Evolutionary conservation across 2,329 filamentous ascomycete genomes (phyloP).

Genomic region (Graphium sp.): DNA sequence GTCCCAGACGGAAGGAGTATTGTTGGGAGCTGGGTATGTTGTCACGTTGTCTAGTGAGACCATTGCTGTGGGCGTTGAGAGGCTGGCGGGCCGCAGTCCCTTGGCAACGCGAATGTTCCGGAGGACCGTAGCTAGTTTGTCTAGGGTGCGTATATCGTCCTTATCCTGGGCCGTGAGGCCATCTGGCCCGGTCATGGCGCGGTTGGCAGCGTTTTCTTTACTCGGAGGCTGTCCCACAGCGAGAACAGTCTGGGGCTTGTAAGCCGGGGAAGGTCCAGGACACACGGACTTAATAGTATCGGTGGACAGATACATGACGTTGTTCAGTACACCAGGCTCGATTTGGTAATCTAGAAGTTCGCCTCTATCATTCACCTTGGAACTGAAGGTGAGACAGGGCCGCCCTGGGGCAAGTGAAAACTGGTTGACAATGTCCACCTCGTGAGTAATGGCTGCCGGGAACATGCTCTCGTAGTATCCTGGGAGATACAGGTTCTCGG

Average conservation of each 20-base stretch:
- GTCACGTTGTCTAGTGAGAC: slow-evolving; percentile 22
- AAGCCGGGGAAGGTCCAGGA: slow-evolving; percentile 14
- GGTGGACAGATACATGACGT: slow-evolving; percentile 41
- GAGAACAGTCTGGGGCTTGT: slow-evolving; percentile 10
- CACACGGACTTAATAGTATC: slow-evolving; percentile 27
- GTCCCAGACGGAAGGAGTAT: slow-evolving; percentile 10
- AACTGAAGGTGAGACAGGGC: slow-evolving; percentile 45
- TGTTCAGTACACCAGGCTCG: slow-evolving; percentile 30
- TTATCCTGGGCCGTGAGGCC: slow-evolving; percentile 24
- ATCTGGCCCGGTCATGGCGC: slow-evolving; percentile 22
- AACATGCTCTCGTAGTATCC: slow-evolving; percentile 44
- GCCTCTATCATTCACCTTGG: slow-evolving; percentile 33
- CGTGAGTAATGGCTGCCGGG: slow-evolving; percentile 16
- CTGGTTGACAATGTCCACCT: slow-evolving; percentile 24
- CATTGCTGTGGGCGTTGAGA: slow-evolving; percentile 21
- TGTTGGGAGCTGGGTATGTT: slow-evolving; percentile 6
- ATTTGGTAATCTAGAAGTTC: slow-evolving; percentile 36
- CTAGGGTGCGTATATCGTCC: slow-evolving; percentile 27
- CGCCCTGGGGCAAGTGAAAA: slow-evolving; percentile 36
- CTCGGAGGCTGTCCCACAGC: slow-evolving; percentile 12
- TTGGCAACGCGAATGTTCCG: slow-evolving; percentile 22
- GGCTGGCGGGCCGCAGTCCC: slow-evolving; percentile 31
- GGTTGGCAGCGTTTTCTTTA: slow-evolving; percentile 11
- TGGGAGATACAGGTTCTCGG: slow-evolving; percentile 41
- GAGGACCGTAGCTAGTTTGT: slow-evolving; percentile 27